Base-by-base conservation (phyloP, 352 stramenopile genomes). In the Phytophthora tentaculata region DNA sequence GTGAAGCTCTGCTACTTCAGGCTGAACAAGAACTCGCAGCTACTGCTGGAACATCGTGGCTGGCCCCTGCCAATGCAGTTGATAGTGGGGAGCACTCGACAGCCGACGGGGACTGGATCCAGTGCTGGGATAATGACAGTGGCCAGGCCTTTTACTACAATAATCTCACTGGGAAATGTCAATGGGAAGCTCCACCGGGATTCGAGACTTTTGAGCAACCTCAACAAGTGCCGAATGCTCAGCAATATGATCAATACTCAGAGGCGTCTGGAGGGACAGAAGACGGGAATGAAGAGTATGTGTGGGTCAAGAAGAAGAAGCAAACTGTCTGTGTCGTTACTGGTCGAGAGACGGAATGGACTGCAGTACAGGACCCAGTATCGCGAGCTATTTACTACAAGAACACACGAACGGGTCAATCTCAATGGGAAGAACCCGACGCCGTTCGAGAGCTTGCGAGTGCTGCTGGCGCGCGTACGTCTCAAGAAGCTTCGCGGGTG, bases 231-330 rank as follows among this genome's bases (percentile, higher is more conserved):
- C 3, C 14, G 5, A 43, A 3, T 43, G 28, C 5, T 5, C 28
- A 32, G 9, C 58, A 72, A n/a, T 69, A 79, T 20, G 20, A 41
- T 2, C 29, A 28, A n/a, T 67, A 71, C 41, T 59, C 52, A 0
- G 61, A 73, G 19, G 39, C 13, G 1, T 37, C 61, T 9, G 50
- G 44, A n/a, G 65, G 57, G 35, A n/a, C 51, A 6, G 62, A 64
- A 1, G 60, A 75, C 45, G 73, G 56, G 35, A 79, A 67, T 17
- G 79, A 74, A 22, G 82, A 90, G 35, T 90, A 90, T 49, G 80
- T 90, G 5, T 90, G 82, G 82, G 82, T 90, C 14, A 90, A 90
- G 61, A 90, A 90, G 74, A 90, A 90, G 64, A 80, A 80, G 51
- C 81, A 88, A 50, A 83, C 80, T 0, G 79, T 90, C 23, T 83